Conservation (phyloP, 441 rosid genomes). For the Pelargonium myrrhifolium region DNA sequence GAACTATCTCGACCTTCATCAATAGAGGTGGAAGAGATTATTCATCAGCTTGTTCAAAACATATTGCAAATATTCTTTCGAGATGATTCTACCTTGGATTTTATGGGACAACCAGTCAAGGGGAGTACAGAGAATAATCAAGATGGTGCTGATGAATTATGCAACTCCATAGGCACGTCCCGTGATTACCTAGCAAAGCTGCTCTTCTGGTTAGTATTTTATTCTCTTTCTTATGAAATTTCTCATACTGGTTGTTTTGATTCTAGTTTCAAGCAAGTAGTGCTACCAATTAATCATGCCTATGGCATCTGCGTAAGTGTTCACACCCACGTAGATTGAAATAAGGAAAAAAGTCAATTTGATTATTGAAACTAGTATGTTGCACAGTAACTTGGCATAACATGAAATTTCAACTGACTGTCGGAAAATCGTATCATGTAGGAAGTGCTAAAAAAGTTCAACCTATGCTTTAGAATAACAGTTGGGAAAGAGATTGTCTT, state of each 20-base stretch:
- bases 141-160: slow-evolving; percentile 34
- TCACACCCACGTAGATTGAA: too few relatives aligned
- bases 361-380: too few relatives aligned
- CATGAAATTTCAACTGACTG: too few relatives aligned
- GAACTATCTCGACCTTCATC: slow-evolving; percentile 78
- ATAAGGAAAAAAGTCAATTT: too few relatives aligned
- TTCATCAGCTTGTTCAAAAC: slow-evolving; percentile 65
- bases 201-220: slow-evolving; percentile 55
- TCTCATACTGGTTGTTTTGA: not conserved
- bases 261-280: not conserved
- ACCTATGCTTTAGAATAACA: too few relatives aligned
- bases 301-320: too few relatives aligned
- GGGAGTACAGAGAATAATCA: slow-evolving; percentile 21
- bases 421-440: too few relatives aligned
- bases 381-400: too few relatives aligned
- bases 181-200: slow-evolving; percentile 80
- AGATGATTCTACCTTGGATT: slow-evolving; percentile 27
- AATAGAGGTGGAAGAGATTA: slow-evolving; percentile 66
- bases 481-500: too few relatives aligned
- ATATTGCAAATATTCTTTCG: slow-evolving; percentile 34
- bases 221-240: not conserved
- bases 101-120: slow-evolving; percentile 28
- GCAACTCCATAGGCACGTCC: slow-evolving; percentile 43
- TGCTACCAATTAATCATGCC: too few relatives aligned
- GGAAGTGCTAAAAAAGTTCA: too few relatives aligned